These are phyloP conservation scores for Metschnikowia continentalis DNA, from an alignment of 805 yeast genomes.

Conservation along the genomic window DNA sequence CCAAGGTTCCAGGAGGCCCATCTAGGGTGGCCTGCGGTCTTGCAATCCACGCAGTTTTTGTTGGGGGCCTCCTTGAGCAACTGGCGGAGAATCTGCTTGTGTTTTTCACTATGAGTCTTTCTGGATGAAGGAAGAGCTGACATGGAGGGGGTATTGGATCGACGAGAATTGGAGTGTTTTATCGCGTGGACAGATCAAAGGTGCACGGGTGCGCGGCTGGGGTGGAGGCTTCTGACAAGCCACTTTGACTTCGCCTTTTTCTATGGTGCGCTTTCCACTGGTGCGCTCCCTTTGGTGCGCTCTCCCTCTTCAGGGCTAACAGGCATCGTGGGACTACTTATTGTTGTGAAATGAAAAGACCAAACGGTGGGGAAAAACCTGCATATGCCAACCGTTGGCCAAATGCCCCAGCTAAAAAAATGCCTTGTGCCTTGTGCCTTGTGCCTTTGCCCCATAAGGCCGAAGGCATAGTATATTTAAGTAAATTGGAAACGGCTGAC, in stretches of 20 bases:
- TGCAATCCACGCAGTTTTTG: conserved; percentile 86
- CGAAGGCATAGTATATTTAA: too few species aligned
- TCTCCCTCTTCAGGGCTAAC: too few species aligned
- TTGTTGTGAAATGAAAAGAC: too few species aligned
- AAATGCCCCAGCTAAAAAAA: too few species aligned
- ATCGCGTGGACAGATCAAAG: conserved; percentile 5
- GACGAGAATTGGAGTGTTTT: background rate
- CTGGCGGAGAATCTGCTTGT: conserved; percentile 68
- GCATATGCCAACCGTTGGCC: too few species aligned
- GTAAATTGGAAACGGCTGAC: too few species aligned
- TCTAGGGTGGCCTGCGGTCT: conserved; percentile 82
- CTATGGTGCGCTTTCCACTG: too few species aligned
- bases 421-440: too few species aligned
- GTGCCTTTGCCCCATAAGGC: too few species aligned
- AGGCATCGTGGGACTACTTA: too few species aligned
- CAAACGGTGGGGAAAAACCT: too few species aligned
- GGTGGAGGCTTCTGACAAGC: background rate
- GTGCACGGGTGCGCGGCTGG: conserved; percentile 9
- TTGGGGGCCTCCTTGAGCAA: conserved; percentile 76
- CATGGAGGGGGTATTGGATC: conserved; percentile 5
- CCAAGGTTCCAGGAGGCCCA: conserved; percentile 99
- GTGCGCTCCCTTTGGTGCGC: too few species aligned
- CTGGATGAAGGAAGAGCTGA: conserved; percentile 41
- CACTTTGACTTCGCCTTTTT: background rate
- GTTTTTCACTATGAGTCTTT: conserved; percentile 47